Evolutionary conservation across 2,329 filamentous ascomycete species (phyloP), one percentile per base, ranked within the genome.

Genomic region (Pseudogymnoascus sp.): DNA sequence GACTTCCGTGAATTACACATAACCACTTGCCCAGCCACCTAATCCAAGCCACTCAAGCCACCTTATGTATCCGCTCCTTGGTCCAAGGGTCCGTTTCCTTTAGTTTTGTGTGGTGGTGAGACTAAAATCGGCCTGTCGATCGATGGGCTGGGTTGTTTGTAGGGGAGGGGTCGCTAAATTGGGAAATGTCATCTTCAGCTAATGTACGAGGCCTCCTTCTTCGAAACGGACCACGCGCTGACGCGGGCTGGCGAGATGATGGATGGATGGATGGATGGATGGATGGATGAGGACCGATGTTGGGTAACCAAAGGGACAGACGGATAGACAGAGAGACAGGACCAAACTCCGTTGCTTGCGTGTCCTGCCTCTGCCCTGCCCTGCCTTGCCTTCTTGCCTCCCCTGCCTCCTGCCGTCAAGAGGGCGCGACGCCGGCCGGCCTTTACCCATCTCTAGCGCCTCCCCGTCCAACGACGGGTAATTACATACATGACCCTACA

Each of bases 121-220:
- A 49, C 43, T 49, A 49, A 49, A 49, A 49, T 49, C 43, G 43
- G 23, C 23, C 43, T 49, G 43, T 28, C 43, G 43, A 49, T 49
- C 43, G 21, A 25, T 25, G 21, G 21, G 21, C 2, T 21, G 21
- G 21, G 21, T 21, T 21, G 21, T 21, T 21, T 21, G 21, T 21
- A 21, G 21, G 21, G 21, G 21, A 21, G 21, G 21, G 21, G 21
- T 21, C 16, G 43, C 43, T 53, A 7, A 31, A 53, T 11, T 53
- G 16, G 43, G 43, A 53, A 53, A 53, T 31, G 23, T 53, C 43
- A 46, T 53, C 43, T 53, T 21, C 23, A 28, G 23, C 23, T 53
- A 23, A 28, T 53, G 42, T 46, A 14, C 42, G 42, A 46, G 18
- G 42, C 28, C 9, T 8, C 8, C n/a, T 6, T n/a, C 23, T n/a